These are phyloP conservation scores for Agaricales sp. DNA, from an alignment of 1,284 basidiomycete genomes.

Conservation along the genomic window DNA sequence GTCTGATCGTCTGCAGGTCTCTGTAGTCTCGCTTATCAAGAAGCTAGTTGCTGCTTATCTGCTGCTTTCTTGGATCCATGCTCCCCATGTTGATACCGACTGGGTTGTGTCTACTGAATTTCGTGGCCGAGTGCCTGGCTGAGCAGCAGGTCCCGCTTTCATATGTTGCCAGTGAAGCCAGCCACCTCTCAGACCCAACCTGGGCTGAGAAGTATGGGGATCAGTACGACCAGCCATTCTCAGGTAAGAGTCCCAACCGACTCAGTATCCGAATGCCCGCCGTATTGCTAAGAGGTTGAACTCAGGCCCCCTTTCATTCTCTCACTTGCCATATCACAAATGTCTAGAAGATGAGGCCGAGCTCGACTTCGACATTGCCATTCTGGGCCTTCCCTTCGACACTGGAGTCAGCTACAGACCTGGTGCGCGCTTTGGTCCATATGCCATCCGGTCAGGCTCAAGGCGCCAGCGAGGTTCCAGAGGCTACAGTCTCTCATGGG, in stretches of 20 bases:
- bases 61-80: too few species aligned
- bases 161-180: not conserved
- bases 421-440: conserved; percentile 75
- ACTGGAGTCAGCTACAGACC: conserved; percentile 62
- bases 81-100: not conserved
- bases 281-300: not conserved
- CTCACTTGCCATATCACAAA: conserved; percentile 58
- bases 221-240: conserved; percentile 61
- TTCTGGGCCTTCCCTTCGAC: conserved; percentile 78
- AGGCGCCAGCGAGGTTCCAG: conserved; percentile 46
- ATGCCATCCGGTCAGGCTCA: conserved; percentile 71
- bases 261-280: not conserved
- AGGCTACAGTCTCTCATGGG: conserved; percentile 61
- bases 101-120: not conserved
- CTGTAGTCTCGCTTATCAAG: too few species aligned
- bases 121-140: not conserved
- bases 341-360: conserved; percentile 52
- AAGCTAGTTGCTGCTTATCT: too few species aligned
- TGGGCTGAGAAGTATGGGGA: conserved; percentile 64
- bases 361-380: conserved; percentile 54
- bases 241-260: conserved; percentile 15
- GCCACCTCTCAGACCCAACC: conserved; percentile 15
- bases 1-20: too few species aligned
- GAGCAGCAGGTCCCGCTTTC: not conserved
- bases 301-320: conserved; percentile 58